phyloP scores from a whole-genome alignment of 495 filamentous ascomycete species.

The Lindgomyces ingoldianus region DNA sequence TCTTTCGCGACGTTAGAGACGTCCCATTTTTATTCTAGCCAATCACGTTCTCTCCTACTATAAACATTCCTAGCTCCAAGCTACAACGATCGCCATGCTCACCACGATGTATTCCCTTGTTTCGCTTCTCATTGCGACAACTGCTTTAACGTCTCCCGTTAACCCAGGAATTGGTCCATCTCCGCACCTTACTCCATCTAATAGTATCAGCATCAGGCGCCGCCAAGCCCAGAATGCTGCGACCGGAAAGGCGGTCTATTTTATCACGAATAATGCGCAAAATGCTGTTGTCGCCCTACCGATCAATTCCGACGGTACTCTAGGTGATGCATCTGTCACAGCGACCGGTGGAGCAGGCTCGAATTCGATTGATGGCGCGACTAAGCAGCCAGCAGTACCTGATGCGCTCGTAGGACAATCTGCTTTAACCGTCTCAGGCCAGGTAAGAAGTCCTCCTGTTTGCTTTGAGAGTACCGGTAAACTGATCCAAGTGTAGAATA shows the following conservation, averaged over 20 bases:
- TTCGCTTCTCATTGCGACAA: background rate
- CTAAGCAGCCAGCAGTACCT: slow-evolving; percentile 39
- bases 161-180: background rate
- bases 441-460: slow-evolving; percentile 43
- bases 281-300: slow-evolving; percentile 36
- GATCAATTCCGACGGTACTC: slow-evolving; percentile 33
- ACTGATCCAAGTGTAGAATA: slow-evolving; percentile 20
- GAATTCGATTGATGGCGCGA: slow-evolving; percentile 35
- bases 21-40: background rate
- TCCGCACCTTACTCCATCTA: background rate
- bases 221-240: background rate
- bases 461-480: background rate
- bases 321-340: slow-evolving; percentile 31
- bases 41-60: background rate
- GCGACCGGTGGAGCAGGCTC: slow-evolving; percentile 32
- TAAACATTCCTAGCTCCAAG: background rate
- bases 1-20: slow-evolving; percentile 5
- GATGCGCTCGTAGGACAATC: slow-evolving; percentile 58
- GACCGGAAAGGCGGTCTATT: slow-evolving; percentile 35
- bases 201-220: background rate
- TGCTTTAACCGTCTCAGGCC: slow-evolving; percentile 51
- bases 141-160: background rate
- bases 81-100: background rate
- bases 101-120: background rate
- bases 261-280: slow-evolving; percentile 38